These are phyloP conservation scores for Pseudoscleropodium purum DNA, from an alignment of 225 moss, liverwort and hornwort species.

Conservation along the genomic window DNA sequence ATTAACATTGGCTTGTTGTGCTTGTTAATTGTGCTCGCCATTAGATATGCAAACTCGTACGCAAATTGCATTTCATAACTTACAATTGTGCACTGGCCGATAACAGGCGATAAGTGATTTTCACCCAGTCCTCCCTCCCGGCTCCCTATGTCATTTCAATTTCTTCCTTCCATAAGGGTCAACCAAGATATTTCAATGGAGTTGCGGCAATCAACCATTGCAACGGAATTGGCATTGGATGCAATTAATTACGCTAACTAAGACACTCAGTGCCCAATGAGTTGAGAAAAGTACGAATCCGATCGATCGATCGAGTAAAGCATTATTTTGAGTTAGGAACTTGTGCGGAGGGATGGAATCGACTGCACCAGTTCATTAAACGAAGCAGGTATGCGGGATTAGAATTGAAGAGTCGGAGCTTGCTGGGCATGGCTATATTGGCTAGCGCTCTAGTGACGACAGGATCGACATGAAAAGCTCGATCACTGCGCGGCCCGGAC, in stretches of 20 bases:
- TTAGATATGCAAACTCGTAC: background rate
- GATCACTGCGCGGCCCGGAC: background rate
- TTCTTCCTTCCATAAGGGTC: background rate
- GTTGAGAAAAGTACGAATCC: background rate
- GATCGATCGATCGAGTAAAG: background rate
- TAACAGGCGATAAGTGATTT: background rate
- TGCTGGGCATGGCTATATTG: background rate
- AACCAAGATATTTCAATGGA: background rate
- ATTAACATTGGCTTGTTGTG: too few species aligned
- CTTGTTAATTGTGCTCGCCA: background rate
- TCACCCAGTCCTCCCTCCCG: background rate
- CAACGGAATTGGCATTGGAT: background rate
- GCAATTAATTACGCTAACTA: background rate
- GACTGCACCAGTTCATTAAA: background rate
- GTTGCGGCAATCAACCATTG: background rate
- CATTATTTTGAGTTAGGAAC: background rate
- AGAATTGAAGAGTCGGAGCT: background rate
- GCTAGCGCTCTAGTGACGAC: background rate
- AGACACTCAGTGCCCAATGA: background rate
- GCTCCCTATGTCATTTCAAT: background rate
- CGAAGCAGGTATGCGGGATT: background rate
- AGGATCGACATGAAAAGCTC: background rate
- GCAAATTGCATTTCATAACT: background rate
- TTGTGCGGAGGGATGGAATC: background rate
- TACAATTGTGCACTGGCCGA: background rate